Evolutionary conservation across 1,284 basidiomycete genomes (phyloP).

Genomic region (Pseudozyma tsukubaensis): DNA sequence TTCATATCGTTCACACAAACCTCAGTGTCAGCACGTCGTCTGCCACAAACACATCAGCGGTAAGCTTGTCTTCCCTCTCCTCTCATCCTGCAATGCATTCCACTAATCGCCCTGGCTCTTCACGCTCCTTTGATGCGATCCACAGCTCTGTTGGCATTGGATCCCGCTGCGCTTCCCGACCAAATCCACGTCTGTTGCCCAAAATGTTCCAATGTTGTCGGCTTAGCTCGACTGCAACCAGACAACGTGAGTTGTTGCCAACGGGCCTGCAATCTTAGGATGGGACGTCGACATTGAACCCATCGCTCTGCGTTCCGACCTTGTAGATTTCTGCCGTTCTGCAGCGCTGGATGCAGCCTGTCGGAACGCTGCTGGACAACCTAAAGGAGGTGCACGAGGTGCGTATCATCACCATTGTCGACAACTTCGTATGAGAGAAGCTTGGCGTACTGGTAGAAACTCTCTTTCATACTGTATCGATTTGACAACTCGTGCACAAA

Average conservation of each 20-base stretch:
- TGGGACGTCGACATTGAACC: background rate
- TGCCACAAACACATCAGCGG: constrained; percentile 37
- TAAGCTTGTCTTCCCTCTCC: background rate
- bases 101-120: background rate
- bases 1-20: constrained; percentile 2
- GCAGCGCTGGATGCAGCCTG: background rate
- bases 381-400: background rate
- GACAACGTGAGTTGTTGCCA: too few relatives aligned
- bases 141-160: too few relatives aligned
- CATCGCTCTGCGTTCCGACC: background rate
- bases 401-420: too few relatives aligned
- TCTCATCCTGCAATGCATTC: background rate
- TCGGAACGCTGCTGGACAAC: too few relatives aligned
- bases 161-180: too few relatives aligned
- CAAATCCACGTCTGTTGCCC: too few relatives aligned
- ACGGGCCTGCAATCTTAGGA: too few relatives aligned
- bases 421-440: too few relatives aligned
- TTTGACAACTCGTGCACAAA: background rate
- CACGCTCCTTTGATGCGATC: background rate
- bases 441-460: background rate
- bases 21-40: constrained; percentile 31
- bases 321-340: background rate
- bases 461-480: background rate
- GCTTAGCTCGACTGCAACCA: background rate
- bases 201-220: too few relatives aligned